Conservation (phyloP, 148 eudicot genomes). For the Dianthus caryophyllus region DNA sequence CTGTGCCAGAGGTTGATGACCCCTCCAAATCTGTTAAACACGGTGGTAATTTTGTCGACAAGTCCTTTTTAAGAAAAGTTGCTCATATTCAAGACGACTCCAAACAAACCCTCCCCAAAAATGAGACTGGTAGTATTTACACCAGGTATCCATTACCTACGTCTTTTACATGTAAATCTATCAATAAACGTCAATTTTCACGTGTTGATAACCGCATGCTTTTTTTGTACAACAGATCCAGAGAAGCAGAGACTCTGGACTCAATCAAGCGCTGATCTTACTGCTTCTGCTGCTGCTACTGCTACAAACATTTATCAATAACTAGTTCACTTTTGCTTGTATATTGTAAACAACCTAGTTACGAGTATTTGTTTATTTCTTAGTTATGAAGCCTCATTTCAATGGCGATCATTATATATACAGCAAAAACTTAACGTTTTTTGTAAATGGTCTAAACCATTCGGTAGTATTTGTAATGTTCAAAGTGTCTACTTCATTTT, state of each 20-base stretch:
- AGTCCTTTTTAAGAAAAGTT: constrained; percentile 38
- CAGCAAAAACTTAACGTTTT: too few species aligned
- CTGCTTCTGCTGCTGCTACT: constrained; percentile 11
- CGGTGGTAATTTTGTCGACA: constrained; percentile 29
- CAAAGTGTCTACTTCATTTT: too few species aligned
- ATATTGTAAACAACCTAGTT: too few species aligned
- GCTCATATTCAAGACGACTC: constrained; percentile 33
- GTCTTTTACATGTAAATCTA: not conserved
- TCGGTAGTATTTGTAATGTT: too few species aligned
- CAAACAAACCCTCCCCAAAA: constrained; percentile 17
- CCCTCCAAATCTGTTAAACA: constrained; percentile 17
- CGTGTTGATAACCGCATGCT: not conserved
- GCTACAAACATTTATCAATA: constrained; percentile 8
- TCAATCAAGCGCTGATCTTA: constrained; percentile 10
- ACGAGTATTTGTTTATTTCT: too few species aligned
- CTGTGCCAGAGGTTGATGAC: constrained; percentile 26
- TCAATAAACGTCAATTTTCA: not conserved
- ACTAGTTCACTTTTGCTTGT: not conserved
- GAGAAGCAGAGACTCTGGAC: constrained; percentile 22
- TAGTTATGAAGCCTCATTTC: too few species aligned
- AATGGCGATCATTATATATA: too few species aligned
- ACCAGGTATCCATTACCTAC: constrained; percentile 16
- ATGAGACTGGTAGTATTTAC: constrained; percentile 17
- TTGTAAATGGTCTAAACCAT: too few species aligned
- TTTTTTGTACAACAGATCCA: constrained; percentile 1